Percentiles rank a stretch among this genome's conserved stretches.
Evolutionary conservation across 1,284 basidiomycete species (phyloP).

Genomic region (Gomphus sp.): DNA sequence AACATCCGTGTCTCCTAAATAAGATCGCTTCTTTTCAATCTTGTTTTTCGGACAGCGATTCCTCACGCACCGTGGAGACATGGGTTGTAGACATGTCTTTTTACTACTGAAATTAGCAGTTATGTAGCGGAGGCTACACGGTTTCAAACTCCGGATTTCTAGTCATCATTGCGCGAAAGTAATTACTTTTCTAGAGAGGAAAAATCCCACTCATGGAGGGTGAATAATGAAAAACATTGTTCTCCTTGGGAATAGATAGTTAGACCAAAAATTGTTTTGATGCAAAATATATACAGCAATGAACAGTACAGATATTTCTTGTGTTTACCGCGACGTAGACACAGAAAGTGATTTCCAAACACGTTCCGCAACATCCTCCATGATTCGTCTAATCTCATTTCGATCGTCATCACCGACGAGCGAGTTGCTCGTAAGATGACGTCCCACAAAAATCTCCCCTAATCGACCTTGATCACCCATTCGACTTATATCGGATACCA

Average conservation of each 20-base stretch:
- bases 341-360: slow-evolving; percentile 26
- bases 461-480: slow-evolving; percentile 72
- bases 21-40: background rate
- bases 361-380: slow-evolving; percentile 32
- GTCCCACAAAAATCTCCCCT: slow-evolving; percentile 31
- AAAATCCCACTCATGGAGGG: too few species aligned
- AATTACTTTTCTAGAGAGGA: background rate
- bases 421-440: slow-evolving; percentile 14
- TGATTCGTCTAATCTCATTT: slow-evolving; percentile 26
- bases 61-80: slow-evolving; percentile 8
- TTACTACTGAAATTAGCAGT: background rate
- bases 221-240: too few species aligned
- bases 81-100: slow-evolving; percentile 8
- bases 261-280: too few species aligned
- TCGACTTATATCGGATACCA: slow-evolving; percentile 69
- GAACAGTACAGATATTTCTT: too few species aligned
- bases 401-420: slow-evolving; percentile 35
- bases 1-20: slow-evolving; percentile 26
- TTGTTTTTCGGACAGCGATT: background rate
- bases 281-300: too few species aligned
- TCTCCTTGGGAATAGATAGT: too few species aligned
- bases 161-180: too few species aligned
- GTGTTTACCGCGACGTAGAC: background rate
- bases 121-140: slow-evolving; percentile 6
- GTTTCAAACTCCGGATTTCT: background rate